Base-by-base conservation (phyloP, 2,329 filamentous ascomycete genomes). In the Metarhizium rileyi region DNA sequence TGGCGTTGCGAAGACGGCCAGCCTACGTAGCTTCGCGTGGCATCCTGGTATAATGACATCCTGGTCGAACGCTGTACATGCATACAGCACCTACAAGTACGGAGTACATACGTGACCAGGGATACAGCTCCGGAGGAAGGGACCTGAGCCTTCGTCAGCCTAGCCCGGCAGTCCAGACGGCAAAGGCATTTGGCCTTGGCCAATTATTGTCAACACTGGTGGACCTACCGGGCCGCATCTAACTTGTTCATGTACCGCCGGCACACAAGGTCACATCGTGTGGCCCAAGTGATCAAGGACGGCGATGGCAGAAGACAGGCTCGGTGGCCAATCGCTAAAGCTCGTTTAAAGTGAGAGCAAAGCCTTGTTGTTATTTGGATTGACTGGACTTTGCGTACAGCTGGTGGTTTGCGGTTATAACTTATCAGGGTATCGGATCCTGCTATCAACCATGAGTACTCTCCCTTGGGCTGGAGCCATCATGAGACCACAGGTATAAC, bases 171-270 rank as follows among this genome's bases (percentile, higher is more conserved):
- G 46, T 48, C 25, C 38, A 25, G 20, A 46, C 22, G 35, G 27
- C 22, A 30, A 30, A 12, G 28, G 28, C 28, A 12, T 30, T 22
- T 40, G n/a, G 28, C 28, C 16, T 25, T 30, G 20, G 22, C 40
- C 28, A 43, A 47, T 47, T 47, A 47, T 36, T 41, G 49, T 30
- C 33, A 48, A 33, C 27, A 42, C 16, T 42, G 12, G 27, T 33
- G 5, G 30, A n/a, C 46, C 33, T 51, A 46, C 50, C 50, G 50
- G 46, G 43, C 50, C 50, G 50, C 46, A 51, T 51, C 50, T 46
- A 12, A n/a, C n/a, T 30, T 49, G 36, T 43, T 26, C 42, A 51
- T 38, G 42, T 52, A 43, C 35, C 42, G 35, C 22, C 47, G 50
- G 50, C 50, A 52, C 35, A 52, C 47, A 35, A 44, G 33, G 50